Evolutionary conservation across 306 rosid genomes (phyloP).

Genomic region (Myrica gale): DNA sequence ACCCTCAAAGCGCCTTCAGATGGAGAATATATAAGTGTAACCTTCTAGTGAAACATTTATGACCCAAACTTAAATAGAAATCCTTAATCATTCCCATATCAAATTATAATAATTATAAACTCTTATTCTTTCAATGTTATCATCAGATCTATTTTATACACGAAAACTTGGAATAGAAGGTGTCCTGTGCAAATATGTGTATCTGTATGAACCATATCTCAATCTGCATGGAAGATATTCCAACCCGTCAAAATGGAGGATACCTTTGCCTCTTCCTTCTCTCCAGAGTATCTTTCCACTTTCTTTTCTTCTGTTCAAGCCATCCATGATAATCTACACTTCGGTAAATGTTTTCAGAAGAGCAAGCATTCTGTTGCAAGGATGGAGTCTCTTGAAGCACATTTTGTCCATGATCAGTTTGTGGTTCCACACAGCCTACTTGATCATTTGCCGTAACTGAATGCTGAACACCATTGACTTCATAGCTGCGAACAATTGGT

Average conservation of each 20-base stretch:
- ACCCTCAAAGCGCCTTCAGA: background rate
- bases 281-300: conserved; percentile 72
- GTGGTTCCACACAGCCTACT: conserved; percentile 34
- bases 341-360: conserved; percentile 53
- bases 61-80: background rate
- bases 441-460: conserved; percentile 29
- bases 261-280: conserved; percentile 87
- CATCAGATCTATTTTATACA: background rate
- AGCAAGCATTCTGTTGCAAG: conserved; percentile 27
- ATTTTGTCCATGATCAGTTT: conserved; percentile 34
- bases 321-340: conserved; percentile 84
- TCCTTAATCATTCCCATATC: too few species aligned
- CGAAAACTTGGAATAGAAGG: background rate
- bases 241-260: conserved; percentile 17
- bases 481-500: conserved; percentile 71
- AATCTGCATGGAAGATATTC: conserved; percentile 4
- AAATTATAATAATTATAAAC: too few species aligned
- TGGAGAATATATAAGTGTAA: background rate
- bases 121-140: background rate
- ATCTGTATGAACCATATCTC: background rate
- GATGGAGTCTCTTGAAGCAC: conserved; percentile 32
- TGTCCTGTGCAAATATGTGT: background rate
- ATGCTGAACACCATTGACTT: conserved; percentile 44
- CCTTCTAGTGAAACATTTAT: background rate
- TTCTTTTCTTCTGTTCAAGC: conserved; percentile 86